phyloP scores from a whole-genome alignment of 2,329 filamentous ascomycete genomes.

The Beauveria asiatica region DNA sequence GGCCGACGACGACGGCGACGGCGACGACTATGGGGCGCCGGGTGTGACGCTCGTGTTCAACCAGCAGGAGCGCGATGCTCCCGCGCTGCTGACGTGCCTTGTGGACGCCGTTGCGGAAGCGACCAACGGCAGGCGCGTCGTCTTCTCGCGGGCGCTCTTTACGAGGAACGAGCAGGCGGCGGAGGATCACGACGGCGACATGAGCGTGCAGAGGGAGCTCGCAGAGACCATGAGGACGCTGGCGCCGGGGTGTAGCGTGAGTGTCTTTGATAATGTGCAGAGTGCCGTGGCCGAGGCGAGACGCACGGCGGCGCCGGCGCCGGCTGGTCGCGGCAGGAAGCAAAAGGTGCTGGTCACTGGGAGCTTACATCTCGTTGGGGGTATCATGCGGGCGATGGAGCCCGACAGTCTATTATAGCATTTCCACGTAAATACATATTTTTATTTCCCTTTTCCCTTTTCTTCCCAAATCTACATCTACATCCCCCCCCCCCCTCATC shows the following conservation, averaged over 20 bases:
- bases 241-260: constrained; percentile 36
- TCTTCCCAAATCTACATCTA: neutral
- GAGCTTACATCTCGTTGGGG: constrained; percentile 77
- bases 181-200: constrained; percentile 32
- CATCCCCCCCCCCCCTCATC: neutral
- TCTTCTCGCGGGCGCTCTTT: constrained; percentile 70
- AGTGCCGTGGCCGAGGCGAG: constrained; percentile 57
- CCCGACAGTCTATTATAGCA: constrained; percentile 29
- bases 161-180: constrained; percentile 56
- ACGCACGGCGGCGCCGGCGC: constrained; percentile 29
- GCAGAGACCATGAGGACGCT: constrained; percentile 51
- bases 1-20: neutral
- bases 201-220: constrained; percentile 58
- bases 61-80: constrained; percentile 77
- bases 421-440: neutral
- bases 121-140: constrained; percentile 26
- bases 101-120: constrained; percentile 43
- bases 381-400: constrained; percentile 63
- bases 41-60: constrained; percentile 70
- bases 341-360: constrained; percentile 68
- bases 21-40: neutral
- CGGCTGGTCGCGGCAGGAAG: constrained; percentile 26
- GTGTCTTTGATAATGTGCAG: constrained; percentile 59
- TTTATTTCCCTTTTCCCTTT: neutral
- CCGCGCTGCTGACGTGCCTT: constrained; percentile 54